Evolutionary conservation across 371 early-diverging fungal species (phyloP).

Genomic region (Coemansia sp.): DNA sequence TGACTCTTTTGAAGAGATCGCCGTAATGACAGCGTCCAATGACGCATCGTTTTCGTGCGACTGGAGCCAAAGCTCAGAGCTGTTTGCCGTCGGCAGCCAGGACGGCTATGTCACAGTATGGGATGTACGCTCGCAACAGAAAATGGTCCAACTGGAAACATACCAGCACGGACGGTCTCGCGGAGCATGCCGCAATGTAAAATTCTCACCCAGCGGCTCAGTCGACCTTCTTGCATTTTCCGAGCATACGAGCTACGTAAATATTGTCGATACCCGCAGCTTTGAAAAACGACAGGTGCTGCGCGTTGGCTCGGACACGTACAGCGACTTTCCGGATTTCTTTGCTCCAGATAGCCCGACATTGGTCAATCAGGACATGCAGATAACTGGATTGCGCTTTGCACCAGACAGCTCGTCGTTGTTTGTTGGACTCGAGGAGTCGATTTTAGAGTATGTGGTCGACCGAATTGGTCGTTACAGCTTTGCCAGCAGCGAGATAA

Average conservation of each 20-base stretch:
- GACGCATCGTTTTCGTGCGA: constrained; percentile 73
- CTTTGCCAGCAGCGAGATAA: constrained; percentile 42
- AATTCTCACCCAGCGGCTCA: constrained; percentile 65
- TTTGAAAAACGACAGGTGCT: constrained; percentile 62
- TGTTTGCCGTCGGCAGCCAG: constrained; percentile 80
- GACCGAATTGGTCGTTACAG: constrained; percentile 42
- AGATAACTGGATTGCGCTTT: constrained; percentile 65
- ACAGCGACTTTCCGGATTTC: constrained; percentile 2
- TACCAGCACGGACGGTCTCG: constrained; percentile 56
- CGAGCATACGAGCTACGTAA: constrained; percentile 69
- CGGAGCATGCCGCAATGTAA: constrained; percentile 67
- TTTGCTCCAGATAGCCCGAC: constrained; percentile 18
- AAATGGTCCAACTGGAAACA: constrained; percentile 54
- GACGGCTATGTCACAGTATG: constrained; percentile 77
- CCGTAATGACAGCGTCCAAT: constrained; percentile 33
- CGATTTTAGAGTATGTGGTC: constrained; percentile 41
- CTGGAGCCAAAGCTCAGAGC: constrained; percentile 71
- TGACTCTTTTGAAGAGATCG: constrained; percentile 58
- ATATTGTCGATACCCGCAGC: constrained; percentile 68
- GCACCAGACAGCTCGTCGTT: constrained; percentile 59
- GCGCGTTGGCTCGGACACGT: constrained; percentile 48
- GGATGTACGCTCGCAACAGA: constrained; percentile 58
- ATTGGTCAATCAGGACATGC: constrained; percentile 50
- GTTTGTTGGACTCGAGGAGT: constrained; percentile 59
- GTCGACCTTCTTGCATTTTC: constrained; percentile 65